Evolutionary conservation across 2,329 filamentous ascomycete species (phyloP).

Genomic region (Fusarium metavorans): DNA sequence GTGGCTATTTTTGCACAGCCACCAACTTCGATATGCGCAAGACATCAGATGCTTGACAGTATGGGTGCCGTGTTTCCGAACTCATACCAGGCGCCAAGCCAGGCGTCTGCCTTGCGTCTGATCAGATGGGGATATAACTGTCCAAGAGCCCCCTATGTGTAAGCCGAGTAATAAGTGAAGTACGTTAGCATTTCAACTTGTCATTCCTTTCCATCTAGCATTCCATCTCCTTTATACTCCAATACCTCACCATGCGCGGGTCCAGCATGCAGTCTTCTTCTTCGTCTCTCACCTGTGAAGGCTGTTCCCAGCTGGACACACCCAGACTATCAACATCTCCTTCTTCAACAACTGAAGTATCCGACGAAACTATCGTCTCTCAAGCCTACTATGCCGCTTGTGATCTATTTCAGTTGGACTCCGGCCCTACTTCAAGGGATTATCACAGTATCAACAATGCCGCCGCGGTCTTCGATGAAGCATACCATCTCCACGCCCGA

Average conservation of each 20-base stretch:
- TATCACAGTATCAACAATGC: not conserved
- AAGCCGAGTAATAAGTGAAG: not conserved
- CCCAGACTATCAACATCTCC: slow-evolving; percentile 1
- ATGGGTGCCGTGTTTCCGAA: not conserved
- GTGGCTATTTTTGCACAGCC: not conserved
- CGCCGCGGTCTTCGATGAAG: not conserved
- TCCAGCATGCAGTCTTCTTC: not conserved
- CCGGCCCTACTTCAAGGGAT: not conserved
- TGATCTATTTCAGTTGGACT: not conserved
- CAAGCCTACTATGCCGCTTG: not conserved
- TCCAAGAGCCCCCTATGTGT: not conserved
- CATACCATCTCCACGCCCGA: slow-evolving; percentile 2
- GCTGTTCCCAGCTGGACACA: not conserved
- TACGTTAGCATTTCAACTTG: not conserved
- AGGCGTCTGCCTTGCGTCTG: not conserved
- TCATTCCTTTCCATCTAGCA: not conserved
- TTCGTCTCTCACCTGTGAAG: not conserved
- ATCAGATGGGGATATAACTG: not conserved
- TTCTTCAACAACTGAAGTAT: not conserved
- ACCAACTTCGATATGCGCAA: not conserved
- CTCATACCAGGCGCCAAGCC: not conserved
- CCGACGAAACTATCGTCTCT: not conserved
- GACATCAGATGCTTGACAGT: not conserved
- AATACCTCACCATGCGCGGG: not conserved
- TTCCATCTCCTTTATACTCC: not conserved